Base-by-base conservation (phyloP, 2,329 filamentous ascomycete genomes). In the Aspergillus floridensis region DNA sequence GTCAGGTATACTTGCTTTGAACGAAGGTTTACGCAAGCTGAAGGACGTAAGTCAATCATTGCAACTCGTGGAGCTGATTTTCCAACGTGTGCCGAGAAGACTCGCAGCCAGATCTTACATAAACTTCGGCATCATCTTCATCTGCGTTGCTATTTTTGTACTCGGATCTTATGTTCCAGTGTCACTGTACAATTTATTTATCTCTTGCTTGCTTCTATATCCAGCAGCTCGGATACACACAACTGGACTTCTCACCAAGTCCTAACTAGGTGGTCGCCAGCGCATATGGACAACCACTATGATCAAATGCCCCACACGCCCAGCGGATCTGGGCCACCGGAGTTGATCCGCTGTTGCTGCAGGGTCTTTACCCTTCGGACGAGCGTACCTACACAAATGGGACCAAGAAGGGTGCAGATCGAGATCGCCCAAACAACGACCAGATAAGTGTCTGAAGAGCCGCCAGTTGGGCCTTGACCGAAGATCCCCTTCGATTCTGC, bases 401-500 rank as follows among this genome's bases (percentile, higher is more conserved):
- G 35, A 22, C 35, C 35, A 44, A 53, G 35, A 4, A 53, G 22
- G 51, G 51, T 26, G 38, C 38, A 44, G 38, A 44, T 44, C 14
- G 38, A 44, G 38, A 44, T 44, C 14, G 38, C 38, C 35, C 22
- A 26, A 26, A 53, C 24, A 12, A 41, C 51, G 26, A 26, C 51
- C 11, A 53, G 12, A 26, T 41, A 44, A 19, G 22, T 12, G 12
- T 26, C 51, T 24, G 51, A 53, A n/a, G 35, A 53, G 5, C 22
- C 21, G 21, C 35, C 22, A n/a, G 22, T 26, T 5, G 51, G 16
- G 14, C 35, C 19, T 26, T 41, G 7, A 8, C 35, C 35, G 4
- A 44, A 53, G 6, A 44, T 44, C 16, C 38, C 38, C 38, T 44
- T 44, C n/a, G 38, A 44, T 44, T 90, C 82, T 0, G 88, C 88